Conservation (phyloP, 139 green algal genomes). For the Protoeuglena noctilucae region DNA sequence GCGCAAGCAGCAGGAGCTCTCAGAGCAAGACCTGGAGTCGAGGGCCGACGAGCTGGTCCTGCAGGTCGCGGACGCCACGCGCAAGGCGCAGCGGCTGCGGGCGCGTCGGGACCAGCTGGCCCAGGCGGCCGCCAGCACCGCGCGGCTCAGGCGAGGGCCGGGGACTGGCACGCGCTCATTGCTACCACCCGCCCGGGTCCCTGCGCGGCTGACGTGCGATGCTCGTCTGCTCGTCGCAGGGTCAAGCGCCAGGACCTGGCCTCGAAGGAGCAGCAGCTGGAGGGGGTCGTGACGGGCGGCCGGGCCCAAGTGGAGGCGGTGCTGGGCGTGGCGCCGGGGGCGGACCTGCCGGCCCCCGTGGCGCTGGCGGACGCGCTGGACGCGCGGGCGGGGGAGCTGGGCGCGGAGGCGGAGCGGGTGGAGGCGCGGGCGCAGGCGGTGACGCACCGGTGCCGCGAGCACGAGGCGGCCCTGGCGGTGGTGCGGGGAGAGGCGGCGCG, state of each 20-base stretch:
- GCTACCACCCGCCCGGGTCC: too few relatives aligned
- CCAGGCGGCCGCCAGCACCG: neutral
- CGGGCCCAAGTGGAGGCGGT: neutral
- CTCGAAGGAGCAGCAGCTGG: constrained; percentile 3
- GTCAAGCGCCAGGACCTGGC: constrained; percentile 19
- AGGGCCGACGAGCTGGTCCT: constrained; percentile 6
- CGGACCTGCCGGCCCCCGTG: neutral
- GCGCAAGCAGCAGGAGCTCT: too few relatives aligned
- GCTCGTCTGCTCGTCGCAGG: too few relatives aligned
- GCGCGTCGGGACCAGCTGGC: neutral
- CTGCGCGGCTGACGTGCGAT: too few relatives aligned
- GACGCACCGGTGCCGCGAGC: neutral
- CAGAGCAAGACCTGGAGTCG: too few relatives aligned
- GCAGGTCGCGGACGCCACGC: neutral
- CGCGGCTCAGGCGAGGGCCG: constrained; percentile 6
- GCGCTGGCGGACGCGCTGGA: neutral
- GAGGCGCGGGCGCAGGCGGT: neutral
- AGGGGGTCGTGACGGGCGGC: neutral
- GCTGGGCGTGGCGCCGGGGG: too few relatives aligned
- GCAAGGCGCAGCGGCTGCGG: constrained; percentile 2
- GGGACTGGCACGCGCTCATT: neutral
- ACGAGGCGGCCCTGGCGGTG: neutral
- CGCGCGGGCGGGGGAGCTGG: neutral
- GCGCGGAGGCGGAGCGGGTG: neutral
- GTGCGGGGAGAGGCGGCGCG: neutral